Evolutionary conservation across 257 asterid species (phyloP), one percentile per base, ranked within the genome.

Genomic region (Linderniella brevidens): DNA sequence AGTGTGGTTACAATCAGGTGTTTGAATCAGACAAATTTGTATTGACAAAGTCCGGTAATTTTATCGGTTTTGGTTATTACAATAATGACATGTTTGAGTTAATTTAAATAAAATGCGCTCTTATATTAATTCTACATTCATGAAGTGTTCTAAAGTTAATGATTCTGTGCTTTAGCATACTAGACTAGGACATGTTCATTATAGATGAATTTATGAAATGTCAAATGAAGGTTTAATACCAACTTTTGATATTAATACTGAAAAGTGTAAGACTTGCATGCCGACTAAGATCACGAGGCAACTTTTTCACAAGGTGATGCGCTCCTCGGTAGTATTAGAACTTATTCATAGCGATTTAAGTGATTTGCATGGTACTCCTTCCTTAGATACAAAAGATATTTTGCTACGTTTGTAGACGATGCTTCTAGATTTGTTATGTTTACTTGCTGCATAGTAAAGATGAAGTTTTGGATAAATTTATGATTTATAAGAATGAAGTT

Each of bases 121-220:
- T 40, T 40, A 40, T 9, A 13, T 2, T 11, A 40, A 2, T 40
- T 11, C 9, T 40, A 9, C 15, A 4, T 25, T 25, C 6, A 25
- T 25, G 32, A 6, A 3, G 6, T 25, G 32, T 6, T 25, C 6
- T 25, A 25, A 25, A 25, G 9, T 11, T 40, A 11, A 40, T 40
- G 15, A 40, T 40, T 40, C 44, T 40, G 13, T 13, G 13, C 44
- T 40, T 40, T 40, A 9, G 44, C 44, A 40, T 40, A 4, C 15
- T 40, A 40, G 44, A 40, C 44, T 40, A 11, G 44, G 44, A 40
- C 44, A 40, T 40, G 44, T 40, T 40, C 13, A 40, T 40, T 40
- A 40, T 40, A 3, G 15, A 13, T 2, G 15, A 40, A 11, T 40
- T 2, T 40, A 13, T 40, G 13, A 11, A 11, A 40, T 3, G 44